phyloP scores from a whole-genome alignment of 805 yeast genomes.

The Pichia phayaonensis region DNA sequence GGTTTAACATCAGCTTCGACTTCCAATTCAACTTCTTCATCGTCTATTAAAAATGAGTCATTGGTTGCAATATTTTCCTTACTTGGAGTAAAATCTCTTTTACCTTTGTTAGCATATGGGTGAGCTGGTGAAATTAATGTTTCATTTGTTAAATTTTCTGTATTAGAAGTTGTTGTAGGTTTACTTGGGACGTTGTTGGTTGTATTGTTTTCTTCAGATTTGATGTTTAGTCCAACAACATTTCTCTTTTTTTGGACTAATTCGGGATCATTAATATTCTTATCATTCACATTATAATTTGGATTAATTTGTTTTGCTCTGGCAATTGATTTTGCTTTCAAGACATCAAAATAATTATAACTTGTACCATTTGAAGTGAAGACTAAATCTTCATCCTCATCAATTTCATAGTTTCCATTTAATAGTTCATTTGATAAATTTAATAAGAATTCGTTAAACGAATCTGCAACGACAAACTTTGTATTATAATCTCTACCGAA shows the following conservation, averaged over 20 bases:
- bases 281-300: slow-evolving; percentile 7
- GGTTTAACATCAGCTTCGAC: slow-evolving; percentile 13
- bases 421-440: slow-evolving; percentile 84
- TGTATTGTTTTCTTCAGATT: not conserved
- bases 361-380: slow-evolving; percentile 29
- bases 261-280: slow-evolving; percentile 9
- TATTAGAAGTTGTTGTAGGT: not conserved
- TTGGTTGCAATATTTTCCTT: slow-evolving; percentile 15
- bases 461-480: slow-evolving; percentile 76
- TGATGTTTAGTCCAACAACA: not conserved
- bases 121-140: slow-evolving; percentile 26
- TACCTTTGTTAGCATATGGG: not conserved
- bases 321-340: slow-evolving; percentile 54
- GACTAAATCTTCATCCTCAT: slow-evolving; percentile 53
- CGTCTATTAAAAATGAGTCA: slow-evolving; percentile 26
- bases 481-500: slow-evolving; percentile 94
- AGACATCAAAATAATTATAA: slow-evolving; percentile 61
- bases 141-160: slow-evolving; percentile 24
- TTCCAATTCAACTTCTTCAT: slow-evolving; percentile 16
- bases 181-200: not conserved
- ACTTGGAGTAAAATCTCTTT: slow-evolving; percentile 8
- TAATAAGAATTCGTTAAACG: slow-evolving; percentile 84
- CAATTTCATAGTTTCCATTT: slow-evolving; percentile 68
- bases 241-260: slow-evolving; percentile 6
- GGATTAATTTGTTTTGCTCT: slow-evolving; percentile 9